phyloP scores from a whole-genome alignment of 1,139 yeast species.

The Taphrina communis region DNA sequence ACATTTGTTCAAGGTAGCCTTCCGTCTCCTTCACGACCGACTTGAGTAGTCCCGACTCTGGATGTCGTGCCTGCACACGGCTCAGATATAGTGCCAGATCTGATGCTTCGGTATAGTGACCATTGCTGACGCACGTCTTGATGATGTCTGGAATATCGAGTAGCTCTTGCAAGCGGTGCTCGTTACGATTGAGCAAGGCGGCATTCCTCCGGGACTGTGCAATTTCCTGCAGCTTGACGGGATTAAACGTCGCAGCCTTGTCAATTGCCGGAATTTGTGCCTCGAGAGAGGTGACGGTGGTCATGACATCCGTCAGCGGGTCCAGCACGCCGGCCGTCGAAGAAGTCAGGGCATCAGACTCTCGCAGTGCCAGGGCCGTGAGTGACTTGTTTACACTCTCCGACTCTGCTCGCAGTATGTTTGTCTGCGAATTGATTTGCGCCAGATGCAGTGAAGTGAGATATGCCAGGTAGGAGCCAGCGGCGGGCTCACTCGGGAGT shows the following conservation, averaged over 20 bases:
- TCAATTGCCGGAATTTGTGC: constrained; percentile 30
- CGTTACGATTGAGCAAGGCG: constrained; percentile 62
- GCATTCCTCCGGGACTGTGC: constrained; percentile 46
- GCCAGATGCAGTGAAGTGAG: constrained; percentile 22
- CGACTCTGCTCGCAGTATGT: constrained; percentile 14
- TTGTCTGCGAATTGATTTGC: constrained; percentile 18
- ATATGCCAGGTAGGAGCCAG: constrained; percentile 16
- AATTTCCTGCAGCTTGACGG: constrained; percentile 26
- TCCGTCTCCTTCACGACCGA: constrained; percentile 56
- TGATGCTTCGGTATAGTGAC: constrained; percentile 86
- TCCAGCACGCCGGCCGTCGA: constrained; percentile 19
- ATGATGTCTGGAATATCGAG: constrained; percentile 83
- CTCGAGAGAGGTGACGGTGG: constrained; percentile 17
- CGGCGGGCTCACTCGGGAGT: constrained; percentile 8
- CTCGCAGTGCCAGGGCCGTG: constrained; percentile 34
- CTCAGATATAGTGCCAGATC: constrained; percentile 75
- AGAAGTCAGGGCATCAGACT: constrained; percentile 18
- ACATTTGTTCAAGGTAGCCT: constrained; percentile 55
- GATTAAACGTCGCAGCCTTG: constrained; percentile 33
- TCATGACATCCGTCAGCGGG: constrained; percentile 21
- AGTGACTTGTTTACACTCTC: constrained; percentile 33
- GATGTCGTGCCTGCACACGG: constrained; percentile 71
- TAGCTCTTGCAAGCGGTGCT: constrained; percentile 76
- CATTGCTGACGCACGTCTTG: constrained; percentile 80
- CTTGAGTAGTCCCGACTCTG: constrained; percentile 63